Evolutionary conservation across 2,329 filamentous ascomycete genomes (phyloP).

Genomic region (Hymenoscyphus linearis): DNA sequence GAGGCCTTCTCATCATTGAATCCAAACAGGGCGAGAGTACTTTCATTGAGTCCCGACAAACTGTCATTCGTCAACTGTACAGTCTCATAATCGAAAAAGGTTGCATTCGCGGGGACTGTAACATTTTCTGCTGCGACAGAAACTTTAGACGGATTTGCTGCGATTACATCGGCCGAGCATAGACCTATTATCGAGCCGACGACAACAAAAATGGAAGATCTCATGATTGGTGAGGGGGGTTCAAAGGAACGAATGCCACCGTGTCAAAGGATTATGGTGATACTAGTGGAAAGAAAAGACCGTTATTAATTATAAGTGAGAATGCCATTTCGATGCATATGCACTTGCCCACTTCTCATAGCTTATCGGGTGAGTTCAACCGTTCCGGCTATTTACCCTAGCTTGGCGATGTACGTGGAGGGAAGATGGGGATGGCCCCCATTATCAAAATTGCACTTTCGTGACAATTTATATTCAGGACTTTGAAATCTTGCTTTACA

Average conservation of each 20-base stretch:
- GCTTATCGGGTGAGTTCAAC: neutral
- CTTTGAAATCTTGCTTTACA: neutral
- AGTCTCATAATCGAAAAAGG: conserved; percentile 13
- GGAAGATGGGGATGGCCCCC: neutral
- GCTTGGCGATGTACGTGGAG: neutral
- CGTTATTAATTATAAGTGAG: neutral
- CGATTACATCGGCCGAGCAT: neutral
- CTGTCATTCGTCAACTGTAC: conserved; percentile 20
- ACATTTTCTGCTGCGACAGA: conserved; percentile 9
- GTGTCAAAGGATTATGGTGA: neutral
- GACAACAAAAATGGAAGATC: neutral
- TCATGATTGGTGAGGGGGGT: neutral
- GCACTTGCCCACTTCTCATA: neutral
- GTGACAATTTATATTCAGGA: neutral
- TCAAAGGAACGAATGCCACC: neutral
- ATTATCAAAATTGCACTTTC: neutral
- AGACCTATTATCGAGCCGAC: neutral
- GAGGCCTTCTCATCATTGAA: conserved; percentile 32
- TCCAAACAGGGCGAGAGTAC: conserved; percentile 12
- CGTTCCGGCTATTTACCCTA: neutral
- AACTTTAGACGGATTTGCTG: conserved; percentile 1
- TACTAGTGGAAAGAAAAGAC: neutral
- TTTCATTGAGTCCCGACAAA: conserved; percentile 11
- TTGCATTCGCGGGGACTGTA: neutral
- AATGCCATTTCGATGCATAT: neutral